These are phyloP conservation scores for Lipomyces sp. DNA, from an alignment of 805 yeast species.

Conservation along the genomic window DNA sequence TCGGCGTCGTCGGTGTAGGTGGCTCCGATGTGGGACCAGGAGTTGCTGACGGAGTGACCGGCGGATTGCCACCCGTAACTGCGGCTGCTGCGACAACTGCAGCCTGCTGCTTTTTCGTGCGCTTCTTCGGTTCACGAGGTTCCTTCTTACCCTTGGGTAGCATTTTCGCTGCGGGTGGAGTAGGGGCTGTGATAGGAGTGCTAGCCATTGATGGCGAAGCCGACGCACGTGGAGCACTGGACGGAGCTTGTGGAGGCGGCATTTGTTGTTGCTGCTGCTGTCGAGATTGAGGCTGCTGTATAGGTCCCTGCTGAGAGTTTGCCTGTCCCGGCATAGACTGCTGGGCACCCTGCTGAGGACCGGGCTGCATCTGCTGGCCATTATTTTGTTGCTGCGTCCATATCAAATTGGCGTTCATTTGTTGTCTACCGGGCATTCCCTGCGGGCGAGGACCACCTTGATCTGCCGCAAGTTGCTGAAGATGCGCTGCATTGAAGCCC, in stretches of 20 bases:
- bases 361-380: slow-evolving; percentile 11
- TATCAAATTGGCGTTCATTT: slow-evolving; percentile 19
- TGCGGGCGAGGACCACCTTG: slow-evolving; percentile 19
- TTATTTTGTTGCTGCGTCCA: slow-evolving; percentile 27
- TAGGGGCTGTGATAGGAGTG: slow-evolving; percentile 33
- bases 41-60: slow-evolving; percentile 35
- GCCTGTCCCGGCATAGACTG: slow-evolving; percentile 3
- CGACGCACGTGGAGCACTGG: slow-evolving; percentile 22
- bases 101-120: slow-evolving; percentile 25
- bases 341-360: slow-evolving; percentile 6
- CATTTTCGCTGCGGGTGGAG: slow-evolving; percentile 34
- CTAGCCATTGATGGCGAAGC: slow-evolving; percentile 32
- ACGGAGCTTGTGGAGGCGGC: slow-evolving; percentile 36
- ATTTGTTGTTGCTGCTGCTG: slow-evolving; percentile 32
- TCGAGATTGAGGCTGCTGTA: slow-evolving; percentile 15
- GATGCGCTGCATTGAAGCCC: slow-evolving; percentile 20
- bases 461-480: slow-evolving; percentile 26
- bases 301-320: neutral
- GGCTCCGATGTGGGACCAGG: slow-evolving; percentile 37
- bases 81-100: slow-evolving; percentile 29
- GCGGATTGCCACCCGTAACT: slow-evolving; percentile 30
- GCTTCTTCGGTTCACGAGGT: slow-evolving; percentile 31
- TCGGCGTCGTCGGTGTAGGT: slow-evolving; percentile 39
- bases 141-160: slow-evolving; percentile 34
- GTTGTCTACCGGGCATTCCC: slow-evolving; percentile 16